Evolutionary conservation across 2,329 filamentous ascomycete genomes (phyloP), one percentile per base, ranked within the genome.

Genomic region (Pseudofabraea citricarpa): DNA sequence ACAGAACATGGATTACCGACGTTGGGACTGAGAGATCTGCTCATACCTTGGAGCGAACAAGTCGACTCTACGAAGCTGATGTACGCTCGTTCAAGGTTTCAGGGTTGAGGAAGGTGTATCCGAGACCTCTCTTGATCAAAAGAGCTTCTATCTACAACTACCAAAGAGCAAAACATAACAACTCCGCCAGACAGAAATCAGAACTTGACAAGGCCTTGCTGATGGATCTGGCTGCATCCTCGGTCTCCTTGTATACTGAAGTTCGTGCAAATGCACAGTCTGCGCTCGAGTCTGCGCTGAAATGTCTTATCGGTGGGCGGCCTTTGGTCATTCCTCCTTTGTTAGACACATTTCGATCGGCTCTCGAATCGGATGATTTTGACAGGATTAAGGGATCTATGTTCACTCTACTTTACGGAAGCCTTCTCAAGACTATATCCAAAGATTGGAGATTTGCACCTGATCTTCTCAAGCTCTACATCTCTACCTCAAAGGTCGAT

Each of bases 381-480:
- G 87, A 93, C 49, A 81, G 89, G 12, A 95, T 98, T 64, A 98
- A 98, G 66, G 93, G 94, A 24, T 87, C 85, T 26, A 81, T 98
- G 71, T 97, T 93, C 62, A 90, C 90, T 0, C 68, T 98, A 21
- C 71, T 97, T 15, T 94, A 91, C 56, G 90, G 91, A 9, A 94
- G 87, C 48, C 70, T 98, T 26, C 77, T 90, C 5, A 94, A 90
- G 67, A 94, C 91, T 0, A 78, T 95, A 36, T 80, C 89, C 36
- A 84, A 87, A 43, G 90, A 98, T 62, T 98, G 94, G 94, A 85
- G 90, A 29, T 96, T 90, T 64, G 89, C 93, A 0, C 93, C 94
- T 1, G 79, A 85, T n/a, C 71, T 96, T 38, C 87, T 98, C 69
- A 83, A 84, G 41, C 74, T 93, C 7, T 98, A 95, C 66, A 93